Conservation (phyloP, 2,329 filamentous ascomycete species). For the Colletotrichum sp. region DNA sequence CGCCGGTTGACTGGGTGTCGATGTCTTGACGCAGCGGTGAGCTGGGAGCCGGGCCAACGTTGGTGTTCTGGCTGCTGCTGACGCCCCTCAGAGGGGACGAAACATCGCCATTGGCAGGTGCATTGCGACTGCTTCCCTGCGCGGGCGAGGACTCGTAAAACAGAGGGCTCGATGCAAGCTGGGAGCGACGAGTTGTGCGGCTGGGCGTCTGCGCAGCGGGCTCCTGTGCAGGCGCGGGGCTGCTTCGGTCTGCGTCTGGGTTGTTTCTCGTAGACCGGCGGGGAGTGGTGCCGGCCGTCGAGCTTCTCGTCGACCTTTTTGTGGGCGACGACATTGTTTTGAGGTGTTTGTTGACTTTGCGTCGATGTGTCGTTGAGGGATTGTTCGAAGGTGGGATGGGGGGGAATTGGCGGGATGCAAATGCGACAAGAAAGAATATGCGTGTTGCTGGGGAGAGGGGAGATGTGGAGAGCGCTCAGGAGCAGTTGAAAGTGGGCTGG, state of each 20-base stretch:
- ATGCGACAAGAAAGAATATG: constrained; percentile 25
- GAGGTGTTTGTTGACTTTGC: not conserved
- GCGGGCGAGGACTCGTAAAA: constrained; percentile 68
- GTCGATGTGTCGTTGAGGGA: constrained; percentile 2
- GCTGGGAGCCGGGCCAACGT: constrained; percentile 50
- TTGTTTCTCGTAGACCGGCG: constrained; percentile 36
- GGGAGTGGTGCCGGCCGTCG: constrained; percentile 48
- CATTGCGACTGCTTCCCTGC: constrained; percentile 31
- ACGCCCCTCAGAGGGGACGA: constrained; percentile 64
- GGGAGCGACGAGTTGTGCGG: constrained; percentile 49
- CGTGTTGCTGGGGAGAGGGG: constrained; percentile 19
- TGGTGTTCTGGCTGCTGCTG: constrained; percentile 61
- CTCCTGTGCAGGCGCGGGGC: constrained; percentile 38
- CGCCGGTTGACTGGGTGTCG: constrained; percentile 56
- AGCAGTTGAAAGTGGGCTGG: constrained; percentile 18
- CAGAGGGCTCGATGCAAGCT: constrained; percentile 79
- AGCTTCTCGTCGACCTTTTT: constrained; percentile 55
- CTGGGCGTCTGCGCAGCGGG: constrained; percentile 43
- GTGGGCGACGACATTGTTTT: constrained; percentile 47
- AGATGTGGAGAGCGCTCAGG: constrained; percentile 16
- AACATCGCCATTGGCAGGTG: constrained; percentile 38
- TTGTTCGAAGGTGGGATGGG: constrained; percentile 8
- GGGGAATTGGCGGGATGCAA: not conserved
- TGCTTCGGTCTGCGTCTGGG: constrained; percentile 46
- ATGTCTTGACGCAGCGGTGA: constrained; percentile 66